These are phyloP conservation scores for Firmiana major DNA, from an alignment of 345 rosid genomes.

Conservation along the genomic window DNA sequence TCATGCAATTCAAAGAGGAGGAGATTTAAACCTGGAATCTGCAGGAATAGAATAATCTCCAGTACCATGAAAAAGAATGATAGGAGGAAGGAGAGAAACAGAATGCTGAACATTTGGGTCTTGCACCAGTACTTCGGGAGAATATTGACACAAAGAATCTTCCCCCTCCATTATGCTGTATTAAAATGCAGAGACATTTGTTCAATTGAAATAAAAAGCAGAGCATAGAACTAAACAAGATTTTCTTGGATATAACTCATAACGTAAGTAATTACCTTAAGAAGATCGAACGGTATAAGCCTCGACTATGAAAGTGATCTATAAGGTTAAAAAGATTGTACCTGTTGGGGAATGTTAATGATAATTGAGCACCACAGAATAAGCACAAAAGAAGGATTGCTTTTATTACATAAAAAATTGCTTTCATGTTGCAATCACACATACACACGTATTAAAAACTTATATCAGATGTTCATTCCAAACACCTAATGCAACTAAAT, in stretches of 20 bases:
- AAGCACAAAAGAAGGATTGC: background rate
- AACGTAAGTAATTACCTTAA: constrained; percentile 46
- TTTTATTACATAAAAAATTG: background rate
- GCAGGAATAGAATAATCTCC: constrained; percentile 92
- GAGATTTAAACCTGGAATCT: constrained; percentile 71
- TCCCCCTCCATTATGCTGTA: constrained; percentile 97
- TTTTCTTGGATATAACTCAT: background rate
- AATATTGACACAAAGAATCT: constrained; percentile 63
- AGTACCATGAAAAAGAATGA: constrained; percentile 85
- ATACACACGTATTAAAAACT: background rate
- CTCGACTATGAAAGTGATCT: constrained; percentile 84
- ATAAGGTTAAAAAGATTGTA: constrained; percentile 80
- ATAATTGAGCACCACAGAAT: constrained; percentile 9
- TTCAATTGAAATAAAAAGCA: background rate
- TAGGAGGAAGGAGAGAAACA: constrained; percentile 69
- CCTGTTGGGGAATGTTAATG: constrained; percentile 40
- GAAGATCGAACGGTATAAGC: constrained; percentile 78
- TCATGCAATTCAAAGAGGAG: background rate
- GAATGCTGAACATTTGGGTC: constrained; percentile 53
- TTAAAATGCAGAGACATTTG: constrained; percentile 13
- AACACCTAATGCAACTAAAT: background rate
- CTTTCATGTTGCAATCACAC: background rate
- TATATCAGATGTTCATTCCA: background rate
- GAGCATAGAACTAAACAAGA: background rate
- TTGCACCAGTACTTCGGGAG: constrained; percentile 79